phyloP scores from a whole-genome alignment of 2,329 filamentous ascomycete genomes.

The Nannizziopsis barbatae region DNA sequence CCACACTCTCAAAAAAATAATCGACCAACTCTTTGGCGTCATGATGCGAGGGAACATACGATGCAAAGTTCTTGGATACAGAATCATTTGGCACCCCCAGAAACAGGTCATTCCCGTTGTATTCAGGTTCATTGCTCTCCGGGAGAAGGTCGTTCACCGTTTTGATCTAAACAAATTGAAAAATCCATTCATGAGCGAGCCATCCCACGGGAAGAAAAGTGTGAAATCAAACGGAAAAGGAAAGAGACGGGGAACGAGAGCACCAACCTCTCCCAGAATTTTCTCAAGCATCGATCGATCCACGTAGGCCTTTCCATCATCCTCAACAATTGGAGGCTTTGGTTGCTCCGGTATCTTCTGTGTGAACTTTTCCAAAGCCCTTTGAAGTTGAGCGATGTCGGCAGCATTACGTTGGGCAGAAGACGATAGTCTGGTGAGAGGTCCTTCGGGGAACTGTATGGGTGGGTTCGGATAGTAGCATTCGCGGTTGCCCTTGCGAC shows the following conservation, averaged over 20 bases:
- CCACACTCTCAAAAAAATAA: slow-evolving; percentile 4
- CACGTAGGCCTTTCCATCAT: slow-evolving; percentile 23
- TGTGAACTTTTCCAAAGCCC: background rate
- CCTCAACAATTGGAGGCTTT: slow-evolving; percentile 17
- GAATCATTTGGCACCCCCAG: too few relatives aligned
- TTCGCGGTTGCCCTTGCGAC: slow-evolving; percentile 7
- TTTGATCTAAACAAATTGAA: background rate
- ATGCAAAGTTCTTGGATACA: too few relatives aligned
- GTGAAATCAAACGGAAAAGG: too few relatives aligned
- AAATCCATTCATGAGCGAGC: background rate
- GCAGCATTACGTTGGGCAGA: slow-evolving; percentile 8
- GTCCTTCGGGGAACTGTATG: background rate
- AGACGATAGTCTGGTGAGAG: background rate
- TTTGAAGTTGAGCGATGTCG: background rate
- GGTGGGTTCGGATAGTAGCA: slow-evolving; percentile 6
- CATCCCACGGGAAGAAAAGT: background rate
- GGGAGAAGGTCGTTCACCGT: slow-evolving; percentile 6
- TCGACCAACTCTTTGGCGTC: background rate
- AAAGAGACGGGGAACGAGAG: slow-evolving; percentile 19
- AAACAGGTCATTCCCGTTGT: too few relatives aligned
- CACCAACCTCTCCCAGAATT: slow-evolving; percentile 22
- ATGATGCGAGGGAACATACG: background rate
- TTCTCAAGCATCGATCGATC: slow-evolving; percentile 24
- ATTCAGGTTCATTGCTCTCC: background rate
- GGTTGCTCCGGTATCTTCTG: background rate